A percentile compares a stretch with the other conserved stretches of the same genome.
These are phyloP conservation scores for Boletus tomentosulus DNA, from an alignment of 768 basidiomycete species.

Conservation along the genomic window DNA sequence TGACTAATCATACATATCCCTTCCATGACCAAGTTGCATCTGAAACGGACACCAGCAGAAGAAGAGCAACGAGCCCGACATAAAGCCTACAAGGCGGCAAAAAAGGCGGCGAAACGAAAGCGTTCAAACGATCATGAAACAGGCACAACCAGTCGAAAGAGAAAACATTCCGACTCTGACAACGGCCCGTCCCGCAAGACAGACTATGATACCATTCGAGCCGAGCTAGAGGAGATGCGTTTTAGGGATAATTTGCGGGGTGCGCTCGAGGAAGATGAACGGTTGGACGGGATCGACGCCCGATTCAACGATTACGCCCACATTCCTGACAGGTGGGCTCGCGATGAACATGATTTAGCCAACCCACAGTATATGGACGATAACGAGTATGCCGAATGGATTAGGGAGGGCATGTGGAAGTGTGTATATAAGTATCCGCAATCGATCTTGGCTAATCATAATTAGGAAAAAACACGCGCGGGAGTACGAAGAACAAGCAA, in stretches of 20 bases:
- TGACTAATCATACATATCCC: slow-evolving; percentile 13
- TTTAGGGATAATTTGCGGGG: slow-evolving; percentile 74
- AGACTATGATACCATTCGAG: slow-evolving; percentile 47
- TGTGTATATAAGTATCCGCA: slow-evolving; percentile 29
- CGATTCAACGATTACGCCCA: slow-evolving; percentile 66
- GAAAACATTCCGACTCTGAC: slow-evolving; percentile 7
- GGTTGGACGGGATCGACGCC: slow-evolving; percentile 58
- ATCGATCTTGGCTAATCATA: slow-evolving; percentile 2
- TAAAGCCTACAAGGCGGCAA: slow-evolving; percentile 48
- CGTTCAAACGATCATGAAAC: slow-evolving; percentile 18
- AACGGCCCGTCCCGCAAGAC: slow-evolving; percentile 27
- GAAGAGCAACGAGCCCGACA: slow-evolving; percentile 40
- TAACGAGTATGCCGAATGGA: slow-evolving; percentile 85
- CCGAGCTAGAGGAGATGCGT: slow-evolving; percentile 56
- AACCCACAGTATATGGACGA: slow-evolving; percentile 64
- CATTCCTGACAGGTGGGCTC: slow-evolving; percentile 66
- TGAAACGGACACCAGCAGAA: slow-evolving; percentile 33
- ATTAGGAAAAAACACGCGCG: slow-evolving; percentile 62
- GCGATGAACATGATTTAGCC: slow-evolving; percentile 38
- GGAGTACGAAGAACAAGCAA: slow-evolving; percentile 60
- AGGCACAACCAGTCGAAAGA: slow-evolving; percentile 7
- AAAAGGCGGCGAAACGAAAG: slow-evolving; percentile 40
- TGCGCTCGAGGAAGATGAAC: slow-evolving; percentile 70
- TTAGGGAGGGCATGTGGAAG: slow-evolving; percentile 84
- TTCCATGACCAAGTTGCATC: background rate